Percentiles rank a stretch among this genome's conserved stretches.
Conservation (phyloP, 345 rosid species). For the Trapa incisa region DNA sequence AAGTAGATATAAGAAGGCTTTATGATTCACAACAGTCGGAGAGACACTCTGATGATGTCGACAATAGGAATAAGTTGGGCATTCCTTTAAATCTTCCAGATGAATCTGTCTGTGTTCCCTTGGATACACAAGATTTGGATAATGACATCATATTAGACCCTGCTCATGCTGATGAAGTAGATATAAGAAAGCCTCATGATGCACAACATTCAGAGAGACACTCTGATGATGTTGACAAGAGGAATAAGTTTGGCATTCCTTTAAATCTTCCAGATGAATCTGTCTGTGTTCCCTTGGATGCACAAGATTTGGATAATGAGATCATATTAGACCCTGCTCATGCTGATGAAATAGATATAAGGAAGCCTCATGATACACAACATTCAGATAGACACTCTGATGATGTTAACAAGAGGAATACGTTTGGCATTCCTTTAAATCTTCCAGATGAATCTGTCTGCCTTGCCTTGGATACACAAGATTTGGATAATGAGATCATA, state of each 20-base stretch:
- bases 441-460: background rate
- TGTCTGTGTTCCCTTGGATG: background rate
- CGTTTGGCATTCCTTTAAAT: conserved; percentile 7
- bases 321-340: conserved; percentile 7
- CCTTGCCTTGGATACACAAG: background rate
- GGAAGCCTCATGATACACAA: conserved; percentile 15
- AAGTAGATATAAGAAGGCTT: conserved; percentile 20
- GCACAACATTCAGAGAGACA: conserved; percentile 10
- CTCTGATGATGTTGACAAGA: conserved; percentile 23
- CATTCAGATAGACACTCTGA: conserved; percentile 15
- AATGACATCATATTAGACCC: background rate
- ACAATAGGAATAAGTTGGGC: conserved; percentile 18
- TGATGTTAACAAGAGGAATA: conserved; percentile 26
- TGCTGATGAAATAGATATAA: conserved; percentile 20
- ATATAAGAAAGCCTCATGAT: conserved; percentile 16
- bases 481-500: background rate
- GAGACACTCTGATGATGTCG: conserved; percentile 24
- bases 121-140: background rate
- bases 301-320: background rate
- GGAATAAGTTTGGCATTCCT: conserved; percentile 18
- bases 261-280: background rate
- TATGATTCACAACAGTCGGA: conserved; percentile 8
- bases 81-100: conserved; percentile 1
- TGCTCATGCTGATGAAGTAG: conserved; percentile 22
- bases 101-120: background rate